A percentile compares a stretch with the other conserved stretches of the same genome.
Conservation (phyloP, 73 alveolate species). For the Tetrahymena thermophila region DNA sequence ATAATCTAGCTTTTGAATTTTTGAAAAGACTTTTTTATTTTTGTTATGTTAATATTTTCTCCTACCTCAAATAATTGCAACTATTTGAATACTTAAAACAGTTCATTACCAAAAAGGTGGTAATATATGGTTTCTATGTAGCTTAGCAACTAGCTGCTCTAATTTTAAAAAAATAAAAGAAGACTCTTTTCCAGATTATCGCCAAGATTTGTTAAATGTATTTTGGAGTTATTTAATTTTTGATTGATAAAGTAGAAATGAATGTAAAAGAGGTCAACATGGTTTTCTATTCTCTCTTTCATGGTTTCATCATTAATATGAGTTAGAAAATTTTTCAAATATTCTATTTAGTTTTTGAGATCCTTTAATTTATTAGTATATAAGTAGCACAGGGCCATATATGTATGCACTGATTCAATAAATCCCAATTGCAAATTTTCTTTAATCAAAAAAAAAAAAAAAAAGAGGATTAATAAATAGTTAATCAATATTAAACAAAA, state of each 20-base stretch:
- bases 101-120: not conserved
- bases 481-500: too few species aligned
- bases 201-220: not conserved
- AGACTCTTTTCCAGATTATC: not conserved
- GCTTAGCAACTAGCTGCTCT: not conserved
- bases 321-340: not conserved
- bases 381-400: not conserved
- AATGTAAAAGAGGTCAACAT: not conserved
- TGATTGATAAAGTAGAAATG: not conserved
- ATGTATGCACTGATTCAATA: not conserved
- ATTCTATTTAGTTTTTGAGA: not conserved
- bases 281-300: not conserved
- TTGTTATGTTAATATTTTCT: not conserved
- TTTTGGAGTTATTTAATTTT: not conserved
- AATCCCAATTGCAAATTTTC: not conserved
- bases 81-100: not conserved
- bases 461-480: too few species aligned
- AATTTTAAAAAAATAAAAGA: not conserved
- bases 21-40: not conserved
- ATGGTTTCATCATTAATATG: not conserved
- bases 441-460: not conserved
- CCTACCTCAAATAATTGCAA: not conserved
- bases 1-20: not conserved
- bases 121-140: not conserved
- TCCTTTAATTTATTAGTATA: not conserved